A percentile compares a stretch with the other conserved stretches of the same genome.
These are phyloP conservation scores for Zygosaccharomyces gambellarensis DNA, from an alignment of 805 yeast genomes.

Conservation along the genomic window DNA sequence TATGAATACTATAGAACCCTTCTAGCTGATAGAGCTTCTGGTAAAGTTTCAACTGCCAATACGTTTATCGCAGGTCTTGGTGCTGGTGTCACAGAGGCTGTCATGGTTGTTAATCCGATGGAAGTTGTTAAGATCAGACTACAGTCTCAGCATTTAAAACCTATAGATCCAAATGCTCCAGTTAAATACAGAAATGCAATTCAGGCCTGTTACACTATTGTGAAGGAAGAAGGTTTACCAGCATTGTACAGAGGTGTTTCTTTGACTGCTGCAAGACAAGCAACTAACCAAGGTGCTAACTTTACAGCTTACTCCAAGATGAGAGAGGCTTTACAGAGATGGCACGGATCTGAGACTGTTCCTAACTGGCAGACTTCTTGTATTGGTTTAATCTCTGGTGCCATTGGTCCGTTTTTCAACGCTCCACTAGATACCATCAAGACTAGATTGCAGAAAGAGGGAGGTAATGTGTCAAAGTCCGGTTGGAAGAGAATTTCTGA, in stretches of 20 bases:
- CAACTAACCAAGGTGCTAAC: slow-evolving; percentile 97
- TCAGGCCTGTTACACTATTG: slow-evolving; percentile 79
- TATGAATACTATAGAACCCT: slow-evolving; percentile 80
- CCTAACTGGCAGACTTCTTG: slow-evolving; percentile 94
- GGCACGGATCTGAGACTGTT: slow-evolving; percentile 52
- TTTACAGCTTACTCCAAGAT: slow-evolving; percentile 90
- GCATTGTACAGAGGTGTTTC: slow-evolving; percentile 93
- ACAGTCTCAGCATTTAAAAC: slow-evolving; percentile 80
- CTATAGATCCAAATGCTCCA: slow-evolving; percentile 36
- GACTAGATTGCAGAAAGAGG: slow-evolving; percentile 91
- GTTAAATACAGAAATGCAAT: slow-evolving; percentile 91
- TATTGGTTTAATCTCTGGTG: slow-evolving; percentile 91
- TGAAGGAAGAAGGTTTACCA: slow-evolving; percentile 84
- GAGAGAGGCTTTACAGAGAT: slow-evolving; percentile 62
- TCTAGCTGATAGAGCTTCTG: slow-evolving; percentile 55
- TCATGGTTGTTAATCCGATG: slow-evolving; percentile 91
- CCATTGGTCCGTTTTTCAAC: slow-evolving; percentile 94
- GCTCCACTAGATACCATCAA: slow-evolving; percentile 97
- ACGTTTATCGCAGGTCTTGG: slow-evolving; percentile 92
- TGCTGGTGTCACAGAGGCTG: slow-evolving; percentile 96
- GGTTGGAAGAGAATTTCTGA: slow-evolving; percentile 74
- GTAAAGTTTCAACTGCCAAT: slow-evolving; percentile 62
- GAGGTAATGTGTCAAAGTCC: slow-evolving; percentile 58
- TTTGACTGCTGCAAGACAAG: slow-evolving; percentile 95
- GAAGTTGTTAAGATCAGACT: slow-evolving; percentile 94